phyloP scores from a whole-genome alignment of 176 grass and related monocot species.

The Rhynchospora tenuis region DNA sequence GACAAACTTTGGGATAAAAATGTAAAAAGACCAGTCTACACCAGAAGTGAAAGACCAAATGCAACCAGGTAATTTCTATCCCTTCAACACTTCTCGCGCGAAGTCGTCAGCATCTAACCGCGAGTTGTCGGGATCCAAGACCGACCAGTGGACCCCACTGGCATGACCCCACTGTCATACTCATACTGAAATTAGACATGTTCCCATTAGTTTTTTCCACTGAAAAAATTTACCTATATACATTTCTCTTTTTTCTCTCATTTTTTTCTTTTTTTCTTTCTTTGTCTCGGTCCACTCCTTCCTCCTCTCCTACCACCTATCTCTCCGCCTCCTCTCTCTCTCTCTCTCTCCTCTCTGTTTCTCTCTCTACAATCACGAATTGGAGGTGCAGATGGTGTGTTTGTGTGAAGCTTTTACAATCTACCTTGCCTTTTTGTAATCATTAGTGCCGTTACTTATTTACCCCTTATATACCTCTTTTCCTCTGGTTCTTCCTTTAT shows the following conservation, averaged over 20 bases:
- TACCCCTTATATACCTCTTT: neutral
- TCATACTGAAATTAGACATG: neutral
- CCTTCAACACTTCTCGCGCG: neutral
- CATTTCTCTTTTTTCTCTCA: neutral
- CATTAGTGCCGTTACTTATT: neutral
- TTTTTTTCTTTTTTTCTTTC: constrained; percentile 14
- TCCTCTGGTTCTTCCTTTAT: neutral
- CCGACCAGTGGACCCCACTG: neutral
- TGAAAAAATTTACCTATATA: constrained; percentile 9
- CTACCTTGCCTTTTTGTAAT: neutral
- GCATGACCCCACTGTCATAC: neutral
- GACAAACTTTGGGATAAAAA: neutral
- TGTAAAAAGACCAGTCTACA: neutral
- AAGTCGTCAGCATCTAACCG: constrained; percentile 4
- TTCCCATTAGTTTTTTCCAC: neutral
- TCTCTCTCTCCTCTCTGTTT: neutral
- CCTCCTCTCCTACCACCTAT: neutral
- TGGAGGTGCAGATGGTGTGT: constrained; percentile 1
- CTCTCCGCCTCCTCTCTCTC: neutral
- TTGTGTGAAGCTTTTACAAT: neutral
- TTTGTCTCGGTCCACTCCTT: constrained; percentile 24
- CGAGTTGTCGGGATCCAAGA: neutral
- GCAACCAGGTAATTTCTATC: neutral
- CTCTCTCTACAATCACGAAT: constrained; percentile 17
- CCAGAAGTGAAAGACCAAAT: neutral